A percentile compares a stretch with the other conserved stretches of the same genome.
These are phyloP conservation scores for Mrakia blollopis DNA, from an alignment of 768 basidiomycete genomes.

Conservation along the genomic window DNA sequence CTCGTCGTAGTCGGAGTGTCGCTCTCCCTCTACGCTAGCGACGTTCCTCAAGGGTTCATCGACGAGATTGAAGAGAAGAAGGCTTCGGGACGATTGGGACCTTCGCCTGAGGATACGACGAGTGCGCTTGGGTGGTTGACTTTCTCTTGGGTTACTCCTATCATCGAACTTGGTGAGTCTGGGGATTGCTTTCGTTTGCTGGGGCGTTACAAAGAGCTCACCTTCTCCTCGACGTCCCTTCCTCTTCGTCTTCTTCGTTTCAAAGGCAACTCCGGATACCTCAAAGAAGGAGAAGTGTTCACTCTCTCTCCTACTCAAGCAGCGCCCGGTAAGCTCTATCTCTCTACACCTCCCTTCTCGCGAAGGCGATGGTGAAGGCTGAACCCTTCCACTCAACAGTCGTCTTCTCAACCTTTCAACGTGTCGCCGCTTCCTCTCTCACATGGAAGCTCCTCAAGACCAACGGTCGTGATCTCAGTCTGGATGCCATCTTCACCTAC, in stretches of 20 bases:
- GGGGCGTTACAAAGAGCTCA: no score
- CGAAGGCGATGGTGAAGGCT: neutral
- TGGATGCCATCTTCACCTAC: slow-evolving; percentile 7
- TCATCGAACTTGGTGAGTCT: slow-evolving; percentile 1
- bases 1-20: neutral
- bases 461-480: slow-evolving; percentile 16
- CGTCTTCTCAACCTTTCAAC: slow-evolving; percentile 9
- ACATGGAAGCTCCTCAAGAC: neutral
- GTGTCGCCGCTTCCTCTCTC: neutral
- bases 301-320: neutral
- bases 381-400: neutral
- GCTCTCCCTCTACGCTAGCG: slow-evolving; percentile 1
- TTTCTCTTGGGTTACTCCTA: slow-evolving; percentile 16
- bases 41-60: slow-evolving; percentile 6
- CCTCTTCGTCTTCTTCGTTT: neutral
- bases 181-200: neutral
- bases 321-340: neutral
- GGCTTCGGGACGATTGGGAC: neutral
- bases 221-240: neutral
- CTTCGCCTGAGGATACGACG: slow-evolving; percentile 22
- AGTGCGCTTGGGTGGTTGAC: slow-evolving; percentile 22
- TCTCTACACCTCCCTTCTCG: neutral
- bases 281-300: neutral
- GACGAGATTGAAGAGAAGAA: slow-evolving; percentile 12
- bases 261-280: neutral